phyloP scores from a whole-genome alignment of 176 grass and related monocot genomes.

The Thinopyrum elongatum region DNA sequence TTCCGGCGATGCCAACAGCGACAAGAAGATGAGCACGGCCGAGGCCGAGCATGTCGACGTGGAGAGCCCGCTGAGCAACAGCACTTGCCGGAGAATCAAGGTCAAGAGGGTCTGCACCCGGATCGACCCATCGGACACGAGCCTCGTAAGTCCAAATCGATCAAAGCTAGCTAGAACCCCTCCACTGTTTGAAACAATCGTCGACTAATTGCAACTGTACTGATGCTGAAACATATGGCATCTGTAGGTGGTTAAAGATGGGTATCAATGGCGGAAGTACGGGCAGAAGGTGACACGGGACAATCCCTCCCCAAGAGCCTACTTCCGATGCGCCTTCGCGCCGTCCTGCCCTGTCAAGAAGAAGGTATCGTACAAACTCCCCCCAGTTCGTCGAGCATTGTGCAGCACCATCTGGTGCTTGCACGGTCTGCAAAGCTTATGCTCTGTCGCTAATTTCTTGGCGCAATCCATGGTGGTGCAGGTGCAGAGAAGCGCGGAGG shows the following conservation, averaged over 20 bases:
- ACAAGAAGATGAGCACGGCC: not conserved
- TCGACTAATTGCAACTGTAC: not conserved
- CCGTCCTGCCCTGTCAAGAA: constrained; percentile 92
- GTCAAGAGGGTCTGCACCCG: constrained; percentile 33
- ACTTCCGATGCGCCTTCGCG: constrained; percentile 81
- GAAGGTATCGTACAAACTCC: constrained; percentile 51
- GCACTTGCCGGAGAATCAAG: constrained; percentile 44
- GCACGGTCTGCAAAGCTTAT: not conserved
- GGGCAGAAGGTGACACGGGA: constrained; percentile 92
- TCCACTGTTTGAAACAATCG: not conserved
- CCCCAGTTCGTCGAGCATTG: too few species aligned
- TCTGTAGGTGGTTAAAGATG: constrained; percentile 68
- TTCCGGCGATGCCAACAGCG: not conserved
- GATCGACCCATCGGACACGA: constrained; percentile 63
- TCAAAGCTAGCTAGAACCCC: not conserved
- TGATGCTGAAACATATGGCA: not conserved
- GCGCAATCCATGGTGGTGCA: not conserved
- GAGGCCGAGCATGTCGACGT: constrained; percentile 14
- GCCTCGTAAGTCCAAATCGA: constrained; percentile 44
- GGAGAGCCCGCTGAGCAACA: constrained; percentile 35
- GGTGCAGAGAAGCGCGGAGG: constrained; percentile 93
- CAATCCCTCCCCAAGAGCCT: constrained; percentile 87
- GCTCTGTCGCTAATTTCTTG: not conserved
- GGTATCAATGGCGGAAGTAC: constrained; percentile 95
- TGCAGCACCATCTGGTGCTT: too few species aligned